These are phyloP conservation scores for Pseudomassariella vexata DNA, from an alignment of 2,329 filamentous ascomycete species.

Conservation along the genomic window DNA sequence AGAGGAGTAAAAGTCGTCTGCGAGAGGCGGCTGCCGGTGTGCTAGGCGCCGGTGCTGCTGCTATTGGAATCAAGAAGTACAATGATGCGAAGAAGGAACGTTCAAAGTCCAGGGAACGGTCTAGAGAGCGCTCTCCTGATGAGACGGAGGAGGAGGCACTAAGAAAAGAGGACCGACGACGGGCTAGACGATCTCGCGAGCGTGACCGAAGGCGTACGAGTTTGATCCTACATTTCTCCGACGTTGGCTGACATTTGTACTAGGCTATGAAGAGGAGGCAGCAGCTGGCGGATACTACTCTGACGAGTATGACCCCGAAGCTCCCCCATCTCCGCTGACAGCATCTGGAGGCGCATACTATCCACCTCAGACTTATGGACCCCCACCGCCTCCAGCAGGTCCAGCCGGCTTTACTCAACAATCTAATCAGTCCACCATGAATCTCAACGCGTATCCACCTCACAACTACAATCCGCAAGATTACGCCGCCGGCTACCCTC, in stretches of 20 bases:
- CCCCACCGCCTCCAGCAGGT: conserved; percentile 9
- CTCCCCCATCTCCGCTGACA: conserved; percentile 20
- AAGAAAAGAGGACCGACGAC: conserved; percentile 17
- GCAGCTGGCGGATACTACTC: conserved; percentile 15
- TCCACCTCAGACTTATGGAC: conserved; percentile 12
- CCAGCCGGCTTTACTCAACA: conserved; percentile 21
- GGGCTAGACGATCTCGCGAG: conserved; percentile 28
- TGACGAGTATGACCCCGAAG: conserved; percentile 14
- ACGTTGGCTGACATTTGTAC: background rate
- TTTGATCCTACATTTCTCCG: background rate
- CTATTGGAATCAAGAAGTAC: conserved; percentile 57
- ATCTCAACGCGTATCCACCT: conserved; percentile 19
- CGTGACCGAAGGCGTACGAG: conserved; percentile 26
- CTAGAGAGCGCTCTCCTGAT: conserved; percentile 24
- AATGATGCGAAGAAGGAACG: conserved; percentile 40
- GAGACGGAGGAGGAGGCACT: conserved; percentile 16
- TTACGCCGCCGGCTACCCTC: conserved; percentile 17
- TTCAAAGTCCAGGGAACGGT: conserved; percentile 26
- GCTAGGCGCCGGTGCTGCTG: conserved; percentile 52
- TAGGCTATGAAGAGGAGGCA: conserved; percentile 22
- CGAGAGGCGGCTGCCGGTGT: conserved; percentile 50
- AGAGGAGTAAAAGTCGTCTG: conserved; percentile 49
- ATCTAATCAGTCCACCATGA: conserved; percentile 20
- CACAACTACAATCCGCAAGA: conserved; percentile 22
- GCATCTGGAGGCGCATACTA: conserved; percentile 23